Base-by-base conservation (phyloP, 805 yeast genomes). In the Candida boleticola region DNA sequence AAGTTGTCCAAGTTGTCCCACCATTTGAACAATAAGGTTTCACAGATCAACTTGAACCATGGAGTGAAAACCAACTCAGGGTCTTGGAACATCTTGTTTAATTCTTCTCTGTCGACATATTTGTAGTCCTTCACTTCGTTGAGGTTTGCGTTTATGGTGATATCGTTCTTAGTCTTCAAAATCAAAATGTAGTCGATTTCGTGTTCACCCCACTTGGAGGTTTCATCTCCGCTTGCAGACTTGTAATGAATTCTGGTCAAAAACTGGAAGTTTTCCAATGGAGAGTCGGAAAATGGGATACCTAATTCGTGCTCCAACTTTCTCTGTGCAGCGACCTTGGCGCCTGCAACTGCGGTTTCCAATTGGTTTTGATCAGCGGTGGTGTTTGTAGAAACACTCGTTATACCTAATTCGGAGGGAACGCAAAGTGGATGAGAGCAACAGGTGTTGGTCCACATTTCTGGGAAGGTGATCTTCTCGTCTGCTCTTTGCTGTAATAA, bases 391-490 rank as follows among this genome's bases (percentile, higher is more conserved):
- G 47, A 37, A 7, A 11, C 27, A 6, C 18, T 17, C 18, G 43
- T 41, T 16, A 61, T 42, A 9, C 97, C 97, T 58, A 89, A 70
- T 64, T 93, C 99, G 29, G 79, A 69, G 29, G 82, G 76, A 27
- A 89, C 79, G 41, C 96, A 89, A 40, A 93, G 73, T 7, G 99
- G 99, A 62, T 93, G 99, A 1, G 98, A 90, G 64, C 99, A 93
- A 67, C 99, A 93, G 1, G 99, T 93, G 63, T 93, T 93, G 20
- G 99, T 93, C 99, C 99, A 93, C 84, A 90, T 82, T 44, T 81
- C 81, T 0, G 98, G 95, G 65, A 93, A 93, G 1, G 99, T 93
- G 68, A 93, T 93, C 64, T 93, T 93, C 61, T 93, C 98, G 38
- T 82, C 81, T 0, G 99, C 98, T 54, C 99, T 81, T 68, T 92